These are phyloP conservation scores for Moniliophthora roreri DNA, from an alignment of 1,284 basidiomycete species.

Conservation along the genomic window DNA sequence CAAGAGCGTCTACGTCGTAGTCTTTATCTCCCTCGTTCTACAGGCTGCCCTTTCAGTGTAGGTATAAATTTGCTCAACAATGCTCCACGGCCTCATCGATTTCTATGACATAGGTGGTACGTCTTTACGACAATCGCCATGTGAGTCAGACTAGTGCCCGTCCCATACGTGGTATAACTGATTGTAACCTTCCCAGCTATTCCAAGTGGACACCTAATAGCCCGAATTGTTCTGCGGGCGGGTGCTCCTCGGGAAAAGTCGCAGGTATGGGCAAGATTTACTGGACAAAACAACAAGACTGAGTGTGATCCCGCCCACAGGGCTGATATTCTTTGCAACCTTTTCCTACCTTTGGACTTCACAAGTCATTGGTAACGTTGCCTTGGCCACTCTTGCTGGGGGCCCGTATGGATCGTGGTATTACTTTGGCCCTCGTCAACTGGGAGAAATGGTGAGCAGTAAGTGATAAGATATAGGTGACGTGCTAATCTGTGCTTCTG, in stretches of 20 bases:
- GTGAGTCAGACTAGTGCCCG: conserved; percentile 35
- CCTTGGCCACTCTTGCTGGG: conserved; percentile 79
- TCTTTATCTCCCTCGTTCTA: conserved; percentile 66
- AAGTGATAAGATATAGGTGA: conserved; percentile 1
- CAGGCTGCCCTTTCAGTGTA: conserved; percentile 73
- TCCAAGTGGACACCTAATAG: conserved; percentile 78
- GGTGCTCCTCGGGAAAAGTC: conserved; percentile 49
- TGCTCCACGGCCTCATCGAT: not conserved
- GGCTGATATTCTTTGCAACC: conserved; percentile 75
- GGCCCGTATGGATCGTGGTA: conserved; percentile 64
- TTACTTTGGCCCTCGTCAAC: conserved; percentile 66
- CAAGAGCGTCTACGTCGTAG: conserved; percentile 78
- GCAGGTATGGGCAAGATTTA: conserved; percentile 18
- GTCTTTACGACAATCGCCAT: conserved; percentile 70
- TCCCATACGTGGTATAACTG: conserved; percentile 7
- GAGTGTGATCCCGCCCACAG: conserved; percentile 53
- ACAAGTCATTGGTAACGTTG: conserved; percentile 78
- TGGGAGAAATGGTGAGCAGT: conserved; percentile 56
- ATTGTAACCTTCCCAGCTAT: conserved; percentile 45
- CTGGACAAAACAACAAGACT: not conserved
- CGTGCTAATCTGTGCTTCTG: conserved; percentile 12
- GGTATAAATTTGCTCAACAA: conserved; percentile 25
- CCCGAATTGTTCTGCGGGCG: conserved; percentile 46
- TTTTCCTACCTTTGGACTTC: conserved; percentile 87
- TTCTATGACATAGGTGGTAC: conserved; percentile 51